These are phyloP conservation scores for Inga leiocalycina DNA, from an alignment of 306 rosid genomes.

Conservation along the genomic window DNA sequence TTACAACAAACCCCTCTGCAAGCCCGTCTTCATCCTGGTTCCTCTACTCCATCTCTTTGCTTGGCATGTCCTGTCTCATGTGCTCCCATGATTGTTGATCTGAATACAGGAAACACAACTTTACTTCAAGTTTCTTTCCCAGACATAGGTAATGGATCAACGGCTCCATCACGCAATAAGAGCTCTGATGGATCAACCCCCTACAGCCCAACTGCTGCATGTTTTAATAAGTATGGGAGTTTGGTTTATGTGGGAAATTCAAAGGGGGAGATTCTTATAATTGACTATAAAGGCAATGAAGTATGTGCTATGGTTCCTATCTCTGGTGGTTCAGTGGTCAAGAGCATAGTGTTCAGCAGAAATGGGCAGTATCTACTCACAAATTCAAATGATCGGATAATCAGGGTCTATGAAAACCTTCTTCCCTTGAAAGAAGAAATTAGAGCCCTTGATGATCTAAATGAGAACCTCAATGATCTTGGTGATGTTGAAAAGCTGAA, in stretches of 20 bases:
- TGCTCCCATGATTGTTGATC: slow-evolving; percentile 92
- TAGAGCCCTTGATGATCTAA: slow-evolving; percentile 53
- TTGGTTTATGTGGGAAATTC: slow-evolving; percentile 94
- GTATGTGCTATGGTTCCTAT: slow-evolving; percentile 74
- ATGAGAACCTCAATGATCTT: slow-evolving; percentile 45
- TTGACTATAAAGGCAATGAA: slow-evolving; percentile 56
- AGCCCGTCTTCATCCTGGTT: slow-evolving; percentile 76
- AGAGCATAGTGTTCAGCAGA: slow-evolving; percentile 92
- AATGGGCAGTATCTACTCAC: slow-evolving; percentile 90
- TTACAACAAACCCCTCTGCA: slow-evolving; percentile 17
- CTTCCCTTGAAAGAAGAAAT: slow-evolving; percentile 74
- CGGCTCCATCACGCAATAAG: slow-evolving; percentile 70
- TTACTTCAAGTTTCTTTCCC: slow-evolving; percentile 73
- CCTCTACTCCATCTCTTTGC: slow-evolving; percentile 78
- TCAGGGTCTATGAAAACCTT: slow-evolving; percentile 91
- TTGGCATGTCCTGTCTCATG: slow-evolving; percentile 94
- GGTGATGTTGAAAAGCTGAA: slow-evolving; percentile 74
- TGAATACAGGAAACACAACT: slow-evolving; percentile 68
- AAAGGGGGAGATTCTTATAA: slow-evolving; percentile 91
- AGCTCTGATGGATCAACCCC: slow-evolving; percentile 73
- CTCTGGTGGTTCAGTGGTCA: slow-evolving; percentile 82
- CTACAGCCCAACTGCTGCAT: slow-evolving; percentile 91
- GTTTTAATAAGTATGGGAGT: slow-evolving; percentile 82
- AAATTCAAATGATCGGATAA: slow-evolving; percentile 86
- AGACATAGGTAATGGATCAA: slow-evolving; percentile 48